Evolutionary conservation across 192 early-diverging fungal species (phyloP).

Genomic region (Irineochytrium annulatum): DNA sequence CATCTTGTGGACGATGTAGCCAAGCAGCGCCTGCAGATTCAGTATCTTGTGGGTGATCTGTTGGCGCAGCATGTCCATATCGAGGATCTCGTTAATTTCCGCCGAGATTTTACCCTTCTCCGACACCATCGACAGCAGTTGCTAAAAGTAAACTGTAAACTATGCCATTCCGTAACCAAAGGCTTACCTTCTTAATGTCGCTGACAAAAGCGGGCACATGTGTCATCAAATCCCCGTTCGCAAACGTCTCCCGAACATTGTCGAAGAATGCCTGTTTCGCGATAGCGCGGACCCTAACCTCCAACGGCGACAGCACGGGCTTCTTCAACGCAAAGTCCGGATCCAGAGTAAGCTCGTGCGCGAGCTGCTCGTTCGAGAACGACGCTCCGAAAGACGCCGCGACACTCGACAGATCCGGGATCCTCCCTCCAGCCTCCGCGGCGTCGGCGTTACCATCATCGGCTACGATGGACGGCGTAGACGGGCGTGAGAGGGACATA

Average conservation of each 20-base stretch:
- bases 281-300: constrained; percentile 51
- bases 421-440: neutral
- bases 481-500: neutral
- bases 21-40: constrained; percentile 44
- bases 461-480: neutral
- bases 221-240: constrained; percentile 34
- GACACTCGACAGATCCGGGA: constrained; percentile 32
- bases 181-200: constrained; percentile 55
- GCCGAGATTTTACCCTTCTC: constrained; percentile 46
- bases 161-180: neutral
- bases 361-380: constrained; percentile 62
- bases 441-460: neutral
- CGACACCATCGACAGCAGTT: constrained; percentile 62
- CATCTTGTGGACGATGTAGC: constrained; percentile 58
- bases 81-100: constrained; percentile 62
- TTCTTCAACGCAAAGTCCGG: constrained; percentile 63
- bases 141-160: constrained; percentile 35
- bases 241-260: constrained; percentile 56
- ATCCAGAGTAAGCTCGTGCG: constrained; percentile 75
- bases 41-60: constrained; percentile 56
- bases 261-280: constrained; percentile 73
- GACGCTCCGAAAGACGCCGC: constrained; percentile 37
- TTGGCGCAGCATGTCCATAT: constrained; percentile 63
- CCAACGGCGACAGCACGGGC: constrained; percentile 37
- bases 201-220: constrained; percentile 50